phyloP scores from a whole-genome alignment of 2,329 filamentous ascomycete genomes.

The Calonectria hawksworthii region DNA sequence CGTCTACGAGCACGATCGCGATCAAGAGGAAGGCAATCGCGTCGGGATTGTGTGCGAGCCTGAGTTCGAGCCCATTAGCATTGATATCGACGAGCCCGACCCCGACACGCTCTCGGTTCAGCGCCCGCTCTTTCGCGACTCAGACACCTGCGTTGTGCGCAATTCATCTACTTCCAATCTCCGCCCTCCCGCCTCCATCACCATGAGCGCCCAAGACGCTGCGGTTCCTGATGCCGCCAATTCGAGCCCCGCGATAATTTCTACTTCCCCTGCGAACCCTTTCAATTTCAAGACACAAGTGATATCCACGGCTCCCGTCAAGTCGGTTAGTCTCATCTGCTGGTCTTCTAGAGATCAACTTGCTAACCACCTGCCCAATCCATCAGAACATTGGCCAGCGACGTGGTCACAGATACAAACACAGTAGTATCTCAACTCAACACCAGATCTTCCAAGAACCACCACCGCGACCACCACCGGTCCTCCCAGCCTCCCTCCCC shows the following conservation, averaged over 20 bases:
- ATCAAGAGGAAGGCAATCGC: slow-evolving; percentile 29
- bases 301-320: slow-evolving; percentile 81
- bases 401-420: slow-evolving; percentile 97
- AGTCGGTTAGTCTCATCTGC: slow-evolving; percentile 72
- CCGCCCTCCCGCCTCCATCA: slow-evolving; percentile 32
- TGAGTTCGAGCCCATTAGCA: slow-evolving; percentile 21
- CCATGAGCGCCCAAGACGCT: slow-evolving; percentile 36
- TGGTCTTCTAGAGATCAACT: not conserved
- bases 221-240: slow-evolving; percentile 25
- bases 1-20: slow-evolving; percentile 35
- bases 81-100: slow-evolving; percentile 24
- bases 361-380: slow-evolving; percentile 18
- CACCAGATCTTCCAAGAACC: slow-evolving; percentile 98
- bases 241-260: slow-evolving; percentile 14
- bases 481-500: slow-evolving; percentile 91
- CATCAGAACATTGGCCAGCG: slow-evolving; percentile 87
- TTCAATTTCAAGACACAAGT: slow-evolving; percentile 96
- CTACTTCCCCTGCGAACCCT: slow-evolving; percentile 68
- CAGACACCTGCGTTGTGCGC: slow-evolving; percentile 24
- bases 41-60: slow-evolving; percentile 5
- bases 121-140: slow-evolving; percentile 35
- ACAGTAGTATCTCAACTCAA: slow-evolving; percentile 88
- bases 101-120: slow-evolving; percentile 23
- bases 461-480: slow-evolving; percentile 84
- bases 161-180: slow-evolving; percentile 37